Conservation (phyloP, 2,329 filamentous ascomycete genomes). For the Aspergillus sp. region DNA sequence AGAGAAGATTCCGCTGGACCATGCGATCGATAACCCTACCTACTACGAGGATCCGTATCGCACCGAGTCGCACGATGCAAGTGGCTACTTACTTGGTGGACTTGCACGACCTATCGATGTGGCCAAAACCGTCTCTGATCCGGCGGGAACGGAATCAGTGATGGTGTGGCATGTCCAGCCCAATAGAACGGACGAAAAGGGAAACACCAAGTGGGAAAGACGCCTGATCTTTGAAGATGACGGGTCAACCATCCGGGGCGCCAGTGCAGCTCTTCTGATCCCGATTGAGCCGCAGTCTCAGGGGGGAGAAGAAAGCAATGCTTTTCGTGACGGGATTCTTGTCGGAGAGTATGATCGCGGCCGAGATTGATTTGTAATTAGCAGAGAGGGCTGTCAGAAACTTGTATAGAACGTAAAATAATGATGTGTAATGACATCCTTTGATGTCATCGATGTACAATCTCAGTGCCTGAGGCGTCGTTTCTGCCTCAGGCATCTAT, state of each 20-base stretch:
- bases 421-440: not conserved
- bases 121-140: conserved; percentile 22
- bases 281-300: conserved; percentile 46
- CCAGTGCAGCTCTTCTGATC: conserved; percentile 51
- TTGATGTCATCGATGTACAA: not conserved
- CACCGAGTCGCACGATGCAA: conserved; percentile 40
- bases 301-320: conserved; percentile 47
- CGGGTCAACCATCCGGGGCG: conserved; percentile 45
- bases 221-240: conserved; percentile 56
- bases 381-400: not conserved
- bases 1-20: conserved; percentile 42
- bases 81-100: conserved; percentile 51
- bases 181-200: conserved; percentile 11
- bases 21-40: conserved; percentile 53
- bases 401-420: not conserved
- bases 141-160: conserved; percentile 34
- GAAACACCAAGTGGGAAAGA: conserved; percentile 35
- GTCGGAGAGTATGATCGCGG: conserved; percentile 46
- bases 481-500: conserved; percentile 1
- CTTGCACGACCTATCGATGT: conserved; percentile 41
- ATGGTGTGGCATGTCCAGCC: conserved; percentile 45
- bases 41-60: conserved; percentile 54
- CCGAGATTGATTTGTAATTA: conserved; percentile 47
- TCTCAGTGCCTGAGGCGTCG: not conserved
- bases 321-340: conserved; percentile 56